Evolutionary conservation across 345 rosid genomes (phyloP).

Genomic region (Anastatica hierochuntica): DNA sequence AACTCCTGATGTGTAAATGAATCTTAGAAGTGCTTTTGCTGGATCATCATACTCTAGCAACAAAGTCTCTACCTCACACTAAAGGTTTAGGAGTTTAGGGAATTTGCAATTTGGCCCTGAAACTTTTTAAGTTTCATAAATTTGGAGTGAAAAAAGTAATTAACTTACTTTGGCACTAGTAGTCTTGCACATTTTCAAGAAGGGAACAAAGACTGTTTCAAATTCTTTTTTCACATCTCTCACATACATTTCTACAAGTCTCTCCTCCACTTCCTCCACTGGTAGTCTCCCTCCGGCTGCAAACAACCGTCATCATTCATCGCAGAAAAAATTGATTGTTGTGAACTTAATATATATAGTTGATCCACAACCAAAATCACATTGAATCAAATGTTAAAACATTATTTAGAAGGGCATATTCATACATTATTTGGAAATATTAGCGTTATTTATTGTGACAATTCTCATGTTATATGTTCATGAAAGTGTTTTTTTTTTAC

Average conservation of each 20-base stretch:
- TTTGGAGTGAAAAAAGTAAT: neutral
- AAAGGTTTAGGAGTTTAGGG: neutral
- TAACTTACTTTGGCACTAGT: conserved; percentile 24
- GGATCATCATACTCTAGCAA: conserved; percentile 66
- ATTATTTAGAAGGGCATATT: neutral
- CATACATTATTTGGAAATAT: neutral
- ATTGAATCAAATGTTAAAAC: neutral
- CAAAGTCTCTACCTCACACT: conserved; percentile 51
- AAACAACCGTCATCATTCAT: conserved; percentile 5
- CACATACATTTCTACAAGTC: conserved; percentile 51
- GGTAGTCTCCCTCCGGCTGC: conserved; percentile 56
- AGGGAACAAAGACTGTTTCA: conserved; percentile 45
- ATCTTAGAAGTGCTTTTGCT: conserved; percentile 48
- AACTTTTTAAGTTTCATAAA: neutral
- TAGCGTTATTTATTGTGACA: neutral
- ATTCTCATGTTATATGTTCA: neutral
- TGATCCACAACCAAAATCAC: too few relatives aligned
- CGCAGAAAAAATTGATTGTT: neutral
- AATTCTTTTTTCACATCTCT: conserved; percentile 44
- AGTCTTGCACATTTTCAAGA: conserved; percentile 43
- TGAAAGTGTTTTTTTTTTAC: too few relatives aligned
- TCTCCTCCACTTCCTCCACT: conserved; percentile 53
- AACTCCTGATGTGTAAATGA: conserved; percentile 37
- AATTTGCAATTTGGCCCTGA: neutral
- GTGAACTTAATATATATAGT: too few relatives aligned